These are phyloP conservation scores for Macaranga tanarius DNA, from an alignment of 441 rosid species.

Conservation along the genomic window DNA sequence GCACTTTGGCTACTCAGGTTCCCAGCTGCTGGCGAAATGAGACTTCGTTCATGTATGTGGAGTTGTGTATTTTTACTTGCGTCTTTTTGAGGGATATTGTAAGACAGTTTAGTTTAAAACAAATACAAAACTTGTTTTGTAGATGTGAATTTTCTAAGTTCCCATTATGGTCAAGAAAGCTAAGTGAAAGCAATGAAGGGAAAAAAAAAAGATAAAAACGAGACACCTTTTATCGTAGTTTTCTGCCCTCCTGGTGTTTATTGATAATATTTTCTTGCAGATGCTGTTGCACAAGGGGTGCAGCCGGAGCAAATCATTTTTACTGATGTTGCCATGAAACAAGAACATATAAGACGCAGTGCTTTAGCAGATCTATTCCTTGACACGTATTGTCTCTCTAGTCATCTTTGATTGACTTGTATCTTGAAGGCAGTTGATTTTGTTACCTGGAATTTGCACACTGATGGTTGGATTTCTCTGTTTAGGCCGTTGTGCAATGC, in stretches of 20 bases:
- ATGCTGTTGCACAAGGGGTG: conserved; percentile 86
- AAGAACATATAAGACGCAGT: conserved; percentile 92
- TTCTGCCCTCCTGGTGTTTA: neutral
- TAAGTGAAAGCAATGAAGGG: neutral
- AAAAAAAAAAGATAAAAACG: neutral
- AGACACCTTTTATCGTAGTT: neutral
- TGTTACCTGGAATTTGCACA: neutral
- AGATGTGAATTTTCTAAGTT: neutral
- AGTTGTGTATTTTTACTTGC: neutral
- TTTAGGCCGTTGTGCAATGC: conserved; percentile 96
- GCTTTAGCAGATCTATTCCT: conserved; percentile 94
- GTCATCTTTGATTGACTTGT: neutral
- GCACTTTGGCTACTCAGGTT: conserved; percentile 98
- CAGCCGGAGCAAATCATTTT: conserved; percentile 91
- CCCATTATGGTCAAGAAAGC: neutral
- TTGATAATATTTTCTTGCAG: conserved; percentile 36
- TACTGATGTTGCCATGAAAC: conserved; percentile 98
- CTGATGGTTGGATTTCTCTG: conserved; percentile 16
- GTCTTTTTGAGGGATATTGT: neutral
- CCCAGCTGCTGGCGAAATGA: conserved; percentile 98
- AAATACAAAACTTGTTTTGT: neutral
- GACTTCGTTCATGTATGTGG: conserved; percentile 78
- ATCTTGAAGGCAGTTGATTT: neutral
- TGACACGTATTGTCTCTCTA: conserved; percentile 58
- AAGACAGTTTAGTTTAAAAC: neutral